Evolutionary conservation across 345 rosid genomes (phyloP).

Genomic region (Sisymbrium altissimum): DNA sequence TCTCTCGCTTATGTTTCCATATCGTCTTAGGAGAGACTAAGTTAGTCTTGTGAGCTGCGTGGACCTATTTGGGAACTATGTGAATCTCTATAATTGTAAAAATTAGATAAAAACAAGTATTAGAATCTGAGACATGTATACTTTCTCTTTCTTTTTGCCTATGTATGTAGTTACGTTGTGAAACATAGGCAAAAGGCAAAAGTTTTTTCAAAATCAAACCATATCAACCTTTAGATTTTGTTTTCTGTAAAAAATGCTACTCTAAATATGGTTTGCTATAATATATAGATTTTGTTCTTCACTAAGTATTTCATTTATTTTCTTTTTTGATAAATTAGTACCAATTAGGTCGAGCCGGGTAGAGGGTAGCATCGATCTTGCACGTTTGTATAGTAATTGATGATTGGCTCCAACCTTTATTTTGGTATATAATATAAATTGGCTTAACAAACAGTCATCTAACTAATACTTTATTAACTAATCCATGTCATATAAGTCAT

Average conservation of each 20-base stretch:
- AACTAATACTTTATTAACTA: background rate
- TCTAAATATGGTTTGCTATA: too few relatives aligned
- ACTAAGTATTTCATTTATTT: background rate
- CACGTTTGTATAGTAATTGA: background rate
- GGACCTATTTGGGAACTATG: background rate
- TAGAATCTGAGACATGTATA: background rate
- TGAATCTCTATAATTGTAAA: slow-evolving; percentile 1
- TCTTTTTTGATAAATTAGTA: background rate
- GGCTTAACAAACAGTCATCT: background rate
- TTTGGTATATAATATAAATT: background rate
- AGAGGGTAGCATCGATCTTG: background rate
- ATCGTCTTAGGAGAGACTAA: background rate
- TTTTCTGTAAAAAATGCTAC: too few relatives aligned
- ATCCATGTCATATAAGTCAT: too few relatives aligned
- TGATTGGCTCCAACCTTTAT: background rate
- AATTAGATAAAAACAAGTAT: background rate
- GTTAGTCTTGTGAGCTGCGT: background rate
- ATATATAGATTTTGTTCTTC: too few relatives aligned
- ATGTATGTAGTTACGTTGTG: background rate
- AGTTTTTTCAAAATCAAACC: too few relatives aligned
- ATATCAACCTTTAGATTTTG: too few relatives aligned
- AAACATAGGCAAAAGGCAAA: background rate
- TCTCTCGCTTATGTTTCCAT: background rate
- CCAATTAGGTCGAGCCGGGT: background rate
- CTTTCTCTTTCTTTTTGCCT: background rate